phyloP scores from a whole-genome alignment of 495 filamentous ascomycete genomes.

The Lophium mytilinum region DNA sequence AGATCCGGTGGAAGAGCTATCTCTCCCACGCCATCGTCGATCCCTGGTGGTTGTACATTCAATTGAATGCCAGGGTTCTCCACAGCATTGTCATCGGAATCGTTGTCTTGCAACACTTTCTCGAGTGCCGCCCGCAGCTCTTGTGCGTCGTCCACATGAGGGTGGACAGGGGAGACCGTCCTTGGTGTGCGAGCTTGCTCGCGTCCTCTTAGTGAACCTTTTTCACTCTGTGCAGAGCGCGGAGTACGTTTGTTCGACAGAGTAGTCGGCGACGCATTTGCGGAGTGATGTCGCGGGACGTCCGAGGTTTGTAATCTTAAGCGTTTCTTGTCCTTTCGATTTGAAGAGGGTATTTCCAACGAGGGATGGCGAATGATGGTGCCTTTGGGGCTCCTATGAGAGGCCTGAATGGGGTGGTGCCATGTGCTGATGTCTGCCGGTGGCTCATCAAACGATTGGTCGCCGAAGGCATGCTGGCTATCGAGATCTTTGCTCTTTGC shows the following conservation, averaged over 20 bases:
- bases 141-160: slow-evolving; percentile 16
- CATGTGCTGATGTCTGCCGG: slow-evolving; percentile 6
- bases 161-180: slow-evolving; percentile 6
- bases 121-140: slow-evolving; percentile 16
- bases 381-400: background rate
- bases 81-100: background rate
- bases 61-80: background rate
- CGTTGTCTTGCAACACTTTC: background rate
- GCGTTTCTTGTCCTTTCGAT: slow-evolving; percentile 2
- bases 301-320: slow-evolving; percentile 4
- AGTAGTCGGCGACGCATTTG: background rate
- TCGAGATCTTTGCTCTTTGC: too few species aligned
- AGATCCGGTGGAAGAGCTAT: slow-evolving; percentile 5
- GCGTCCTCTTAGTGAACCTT: background rate
- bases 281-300: background rate
- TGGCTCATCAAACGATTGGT: slow-evolving; percentile 1
- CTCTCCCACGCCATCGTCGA: slow-evolving; percentile 2
- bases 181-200: background rate
- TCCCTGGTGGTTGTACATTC: slow-evolving; percentile 2
- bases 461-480: too few species aligned
- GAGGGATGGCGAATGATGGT: slow-evolving; percentile 1
- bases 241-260: background rate
- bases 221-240: background rate
- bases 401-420: slow-evolving; percentile 1
- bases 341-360: background rate